These are phyloP conservation scores for Harringtonia aguacate DNA, from an alignment of 2,329 filamentous ascomycete genomes.

Conservation along the genomic window DNA sequence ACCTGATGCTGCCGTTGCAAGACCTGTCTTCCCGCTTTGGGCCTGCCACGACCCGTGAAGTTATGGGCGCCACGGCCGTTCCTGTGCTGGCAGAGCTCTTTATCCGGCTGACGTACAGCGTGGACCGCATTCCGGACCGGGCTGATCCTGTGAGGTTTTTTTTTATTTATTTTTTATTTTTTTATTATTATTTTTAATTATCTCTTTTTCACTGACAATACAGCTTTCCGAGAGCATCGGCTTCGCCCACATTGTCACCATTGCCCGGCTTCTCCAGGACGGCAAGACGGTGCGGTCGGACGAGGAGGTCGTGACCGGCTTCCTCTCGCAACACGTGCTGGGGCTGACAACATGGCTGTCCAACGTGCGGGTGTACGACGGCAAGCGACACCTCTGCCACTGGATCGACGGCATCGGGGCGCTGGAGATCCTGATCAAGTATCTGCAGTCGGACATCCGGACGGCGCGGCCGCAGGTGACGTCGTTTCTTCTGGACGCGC, in stretches of 20 bases:
- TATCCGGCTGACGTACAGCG: constrained; percentile 6
- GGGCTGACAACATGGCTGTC: constrained; percentile 79
- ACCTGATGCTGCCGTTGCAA: constrained; percentile 10
- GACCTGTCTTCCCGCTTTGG: constrained; percentile 7
- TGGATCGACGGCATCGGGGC: constrained; percentile 46
- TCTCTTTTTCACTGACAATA: background rate
- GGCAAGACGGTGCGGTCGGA: background rate
- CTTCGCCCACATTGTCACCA: constrained; percentile 9
- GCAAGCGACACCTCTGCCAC: constrained; percentile 12
- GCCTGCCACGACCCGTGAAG: constrained; percentile 9
- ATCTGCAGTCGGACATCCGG: constrained; percentile 62
- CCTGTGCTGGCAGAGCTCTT: constrained; percentile 13
- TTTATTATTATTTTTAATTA: too few species aligned
- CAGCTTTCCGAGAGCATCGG: constrained; percentile 3
- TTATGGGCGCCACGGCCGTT: constrained; percentile 9
- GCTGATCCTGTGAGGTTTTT: too few species aligned
- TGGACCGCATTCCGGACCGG: constrained; percentile 3
- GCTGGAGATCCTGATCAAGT: constrained; percentile 76
- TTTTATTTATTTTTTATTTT: too few species aligned
- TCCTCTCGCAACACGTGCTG: constrained; percentile 74
- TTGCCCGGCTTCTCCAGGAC: constrained; percentile 18
- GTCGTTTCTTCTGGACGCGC: constrained; percentile 79
- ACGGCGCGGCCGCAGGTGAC: constrained; percentile 85
- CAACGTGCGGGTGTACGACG: constrained; percentile 34
- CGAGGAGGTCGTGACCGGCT: constrained; percentile 47